Conservation (phyloP, 2,329 filamentous ascomycete genomes). For the Fulvia fulva region DNA sequence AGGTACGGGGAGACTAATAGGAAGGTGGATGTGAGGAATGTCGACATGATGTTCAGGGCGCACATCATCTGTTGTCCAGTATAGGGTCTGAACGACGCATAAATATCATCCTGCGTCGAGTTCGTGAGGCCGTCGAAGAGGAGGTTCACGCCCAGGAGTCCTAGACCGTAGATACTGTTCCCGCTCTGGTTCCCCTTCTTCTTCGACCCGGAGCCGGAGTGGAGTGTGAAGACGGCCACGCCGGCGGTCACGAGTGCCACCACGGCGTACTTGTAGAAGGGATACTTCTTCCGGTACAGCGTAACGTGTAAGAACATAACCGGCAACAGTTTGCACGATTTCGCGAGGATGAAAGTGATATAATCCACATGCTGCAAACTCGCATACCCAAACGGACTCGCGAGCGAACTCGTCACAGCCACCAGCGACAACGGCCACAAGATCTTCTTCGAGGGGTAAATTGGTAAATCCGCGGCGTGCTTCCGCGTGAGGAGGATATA, state of each 20-base stretch:
- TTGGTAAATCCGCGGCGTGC: constrained; percentile 47
- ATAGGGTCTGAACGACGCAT: constrained; percentile 70
- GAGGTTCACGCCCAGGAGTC: constrained; percentile 82
- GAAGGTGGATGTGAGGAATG: constrained; percentile 70
- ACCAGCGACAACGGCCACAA: constrained; percentile 77
- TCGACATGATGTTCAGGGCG: constrained; percentile 86
- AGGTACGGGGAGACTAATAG: constrained; percentile 76
- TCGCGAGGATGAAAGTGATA: constrained; percentile 94
- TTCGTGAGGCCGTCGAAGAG: constrained; percentile 96
- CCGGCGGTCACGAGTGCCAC: constrained; percentile 86
- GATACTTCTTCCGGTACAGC: constrained; percentile 82
- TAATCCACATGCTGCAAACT: constrained; percentile 93
- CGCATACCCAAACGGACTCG: constrained; percentile 94
- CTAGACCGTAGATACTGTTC: constrained; percentile 71
- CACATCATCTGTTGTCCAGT: constrained; percentile 99
- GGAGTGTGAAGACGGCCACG: constrained; percentile 91
- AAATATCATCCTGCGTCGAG: constrained; percentile 93
- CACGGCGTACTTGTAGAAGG: constrained; percentile 93
- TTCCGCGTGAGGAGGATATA: constrained; percentile 66
- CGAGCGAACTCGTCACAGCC: constrained; percentile 79
- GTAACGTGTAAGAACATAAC: constrained; percentile 97
- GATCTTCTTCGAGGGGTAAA: constrained; percentile 75
- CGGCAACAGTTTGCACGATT: constrained; percentile 97
- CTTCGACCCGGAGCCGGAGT: constrained; percentile 51
- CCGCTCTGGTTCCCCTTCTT: constrained; percentile 36